These are phyloP conservation scores for Fraxinus paxiana DNA, from an alignment of 305 asterid species.

Conservation along the genomic window DNA sequence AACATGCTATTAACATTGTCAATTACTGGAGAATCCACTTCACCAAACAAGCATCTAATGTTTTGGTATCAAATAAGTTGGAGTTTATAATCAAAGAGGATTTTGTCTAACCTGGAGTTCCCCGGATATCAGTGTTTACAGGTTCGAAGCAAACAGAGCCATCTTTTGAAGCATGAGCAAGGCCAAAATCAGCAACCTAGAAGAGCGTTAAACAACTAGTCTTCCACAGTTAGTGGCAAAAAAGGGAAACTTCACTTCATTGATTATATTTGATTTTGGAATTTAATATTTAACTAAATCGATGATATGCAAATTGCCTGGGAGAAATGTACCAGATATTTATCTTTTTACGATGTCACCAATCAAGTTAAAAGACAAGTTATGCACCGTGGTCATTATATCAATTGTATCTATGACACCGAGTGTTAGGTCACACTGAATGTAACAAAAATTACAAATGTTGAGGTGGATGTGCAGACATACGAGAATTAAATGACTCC, in stretches of 20 bases:
- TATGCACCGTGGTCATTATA: background rate
- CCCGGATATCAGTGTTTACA: conserved; percentile 81
- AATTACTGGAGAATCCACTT: background rate
- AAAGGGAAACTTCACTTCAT: background rate
- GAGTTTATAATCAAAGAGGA: conserved; percentile 7
- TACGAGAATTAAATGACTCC: background rate
- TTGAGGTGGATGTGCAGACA: background rate
- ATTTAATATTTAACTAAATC: background rate
- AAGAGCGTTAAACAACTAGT: background rate
- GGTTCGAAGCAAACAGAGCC: conserved; percentile 93
- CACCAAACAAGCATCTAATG: background rate
- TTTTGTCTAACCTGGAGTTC: conserved; percentile 75
- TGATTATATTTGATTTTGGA: background rate
- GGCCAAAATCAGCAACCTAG: conserved; percentile 98
- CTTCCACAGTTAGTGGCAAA: background rate
- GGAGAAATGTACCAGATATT: background rate
- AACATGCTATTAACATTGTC: background rate
- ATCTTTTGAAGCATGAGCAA: conserved; percentile 90
- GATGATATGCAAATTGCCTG: background rate
- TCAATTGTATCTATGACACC: background rate
- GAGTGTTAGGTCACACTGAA: background rate
- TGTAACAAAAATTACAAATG: background rate
- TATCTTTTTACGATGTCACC: background rate
- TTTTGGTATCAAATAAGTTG: background rate
- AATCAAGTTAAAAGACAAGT: background rate